Percentiles rank a stretch among this genome's conserved stretches.
Conservation (phyloP, 768 basidiomycete genomes). For the Suillus subaureus region DNA sequence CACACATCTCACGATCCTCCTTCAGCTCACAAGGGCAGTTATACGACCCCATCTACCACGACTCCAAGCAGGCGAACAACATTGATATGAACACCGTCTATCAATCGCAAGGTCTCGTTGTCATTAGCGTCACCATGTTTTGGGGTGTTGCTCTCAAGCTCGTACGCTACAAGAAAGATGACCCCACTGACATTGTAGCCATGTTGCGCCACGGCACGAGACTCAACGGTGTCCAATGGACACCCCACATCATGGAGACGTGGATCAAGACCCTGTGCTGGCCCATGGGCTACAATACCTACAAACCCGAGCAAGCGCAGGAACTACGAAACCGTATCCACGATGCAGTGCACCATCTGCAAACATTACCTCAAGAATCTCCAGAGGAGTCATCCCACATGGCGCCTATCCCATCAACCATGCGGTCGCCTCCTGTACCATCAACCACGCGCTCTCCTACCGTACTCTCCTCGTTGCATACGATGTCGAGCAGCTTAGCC, state of each 20-base stretch:
- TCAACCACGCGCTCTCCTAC: neutral
- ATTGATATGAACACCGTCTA: conserved; percentile 58
- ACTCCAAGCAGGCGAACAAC: conserved; percentile 54
- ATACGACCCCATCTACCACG: conserved; percentile 65
- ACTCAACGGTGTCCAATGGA: conserved; percentile 58
- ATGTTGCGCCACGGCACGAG: conserved; percentile 62
- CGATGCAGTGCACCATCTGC: conserved; percentile 48
- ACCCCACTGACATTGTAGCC: conserved; percentile 67
- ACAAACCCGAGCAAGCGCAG: conserved; percentile 44
- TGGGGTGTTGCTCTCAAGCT: conserved; percentile 78
- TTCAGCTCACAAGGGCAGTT: conserved; percentile 24
- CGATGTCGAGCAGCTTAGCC: conserved; percentile 5
- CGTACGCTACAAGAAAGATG: conserved; percentile 63
- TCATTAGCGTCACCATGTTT: conserved; percentile 66
- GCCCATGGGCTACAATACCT: conserved; percentile 62
- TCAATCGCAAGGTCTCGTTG: conserved; percentile 51
- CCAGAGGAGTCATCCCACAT: neutral
- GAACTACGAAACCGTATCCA: conserved; percentile 52
- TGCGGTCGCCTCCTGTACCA: neutral
- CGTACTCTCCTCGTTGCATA: neutral
- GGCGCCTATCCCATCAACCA: neutral
- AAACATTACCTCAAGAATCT: conserved; percentile 22
- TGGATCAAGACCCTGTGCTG: conserved; percentile 63
- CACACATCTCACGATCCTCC: conserved; percentile 7
- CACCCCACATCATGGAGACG: conserved; percentile 48